Evolutionary conservation across 495 filamentous ascomycete species (phyloP), one percentile per base, ranked within the genome.

Genomic region (Aspergillus mulundensis): DNA sequence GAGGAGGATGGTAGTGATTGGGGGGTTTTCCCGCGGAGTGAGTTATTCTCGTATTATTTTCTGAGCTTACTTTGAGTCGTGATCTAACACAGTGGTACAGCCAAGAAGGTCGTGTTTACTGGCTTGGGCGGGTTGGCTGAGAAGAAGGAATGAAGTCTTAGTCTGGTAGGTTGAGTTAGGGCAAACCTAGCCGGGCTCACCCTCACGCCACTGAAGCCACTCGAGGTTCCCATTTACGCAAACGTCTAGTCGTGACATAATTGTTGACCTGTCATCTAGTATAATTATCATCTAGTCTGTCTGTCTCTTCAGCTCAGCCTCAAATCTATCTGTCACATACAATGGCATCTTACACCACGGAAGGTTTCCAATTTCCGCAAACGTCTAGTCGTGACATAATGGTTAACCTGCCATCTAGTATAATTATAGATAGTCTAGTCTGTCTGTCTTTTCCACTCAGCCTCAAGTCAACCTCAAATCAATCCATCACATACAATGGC

Each of bases 1-100:
- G 75, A 77, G 40, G 80, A 87, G 61, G 10, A 30, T 4, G 28
- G 28, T 30, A 10, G 10, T 5, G 10, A 10, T 30, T 30, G 28
- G 28, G 10, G 28, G 10, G 28, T 30, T 30, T 30, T 30, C 10
- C 28, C 28, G 28, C 28, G 10, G 28, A 30, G 28, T 30, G 28
- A 30, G 28, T n/a, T n/a, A n/a, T 30, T 30, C 28, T 30, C 4
- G 10, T 30, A 30, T 30, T 30, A 5, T 10, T 30, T 30, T 30
- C n/a, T n/a, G n/a, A n/a, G n/a, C n/a, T n/a, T n/a, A n/a, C n/a
- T n/a, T n/a, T n/a, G n/a, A n/a, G n/a, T n/a, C n/a, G n/a, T n/a
- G n/a, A n/a, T n/a, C n/a, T n/a, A n/a, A n/a, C n/a, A n/a, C n/a
- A 14, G 2, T 36, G 25, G 25, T 36, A 2, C 12, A 36, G 32